Conservation (phyloP, 805 yeast genomes). For the Ogataea nitratoaversa region DNA sequence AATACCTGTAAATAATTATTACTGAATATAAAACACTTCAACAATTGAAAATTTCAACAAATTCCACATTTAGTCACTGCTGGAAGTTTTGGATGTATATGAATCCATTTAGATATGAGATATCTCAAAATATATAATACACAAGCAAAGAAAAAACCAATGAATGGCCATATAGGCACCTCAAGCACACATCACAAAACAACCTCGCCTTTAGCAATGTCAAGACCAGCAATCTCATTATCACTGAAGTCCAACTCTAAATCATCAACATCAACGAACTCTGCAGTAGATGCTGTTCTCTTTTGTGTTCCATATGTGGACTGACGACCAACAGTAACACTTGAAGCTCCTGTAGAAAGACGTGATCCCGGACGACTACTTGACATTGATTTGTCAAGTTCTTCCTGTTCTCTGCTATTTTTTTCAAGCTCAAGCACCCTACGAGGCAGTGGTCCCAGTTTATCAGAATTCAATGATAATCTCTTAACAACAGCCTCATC, state of each 20-base stretch:
- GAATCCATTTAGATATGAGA: too few relatives aligned
- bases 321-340: too few relatives aligned
- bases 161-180: too few relatives aligned
- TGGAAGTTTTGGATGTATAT: too few relatives aligned
- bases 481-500: slow-evolving; percentile 13
- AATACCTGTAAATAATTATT: neutral
- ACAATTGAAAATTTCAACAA: neutral
- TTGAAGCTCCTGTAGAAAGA: neutral
- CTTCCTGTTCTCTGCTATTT: neutral
- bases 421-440: slow-evolving; percentile 3
- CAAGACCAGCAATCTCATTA: neutral
- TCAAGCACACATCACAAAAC: too few relatives aligned
- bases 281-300: neutral
- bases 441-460: slow-evolving; percentile 20
- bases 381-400: neutral
- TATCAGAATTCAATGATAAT: slow-evolving; percentile 20
- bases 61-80: too few relatives aligned
- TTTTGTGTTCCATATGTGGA: neutral
- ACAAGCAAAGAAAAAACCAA: too few relatives aligned
- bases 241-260: neutral
- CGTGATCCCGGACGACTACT: neutral
- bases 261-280: neutral
- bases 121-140: too few relatives aligned
- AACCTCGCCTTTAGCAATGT: neutral
- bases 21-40: neutral